Base-by-base conservation (phyloP, 2,329 filamentous ascomycete genomes). In the Lachnellula cervina region DNA sequence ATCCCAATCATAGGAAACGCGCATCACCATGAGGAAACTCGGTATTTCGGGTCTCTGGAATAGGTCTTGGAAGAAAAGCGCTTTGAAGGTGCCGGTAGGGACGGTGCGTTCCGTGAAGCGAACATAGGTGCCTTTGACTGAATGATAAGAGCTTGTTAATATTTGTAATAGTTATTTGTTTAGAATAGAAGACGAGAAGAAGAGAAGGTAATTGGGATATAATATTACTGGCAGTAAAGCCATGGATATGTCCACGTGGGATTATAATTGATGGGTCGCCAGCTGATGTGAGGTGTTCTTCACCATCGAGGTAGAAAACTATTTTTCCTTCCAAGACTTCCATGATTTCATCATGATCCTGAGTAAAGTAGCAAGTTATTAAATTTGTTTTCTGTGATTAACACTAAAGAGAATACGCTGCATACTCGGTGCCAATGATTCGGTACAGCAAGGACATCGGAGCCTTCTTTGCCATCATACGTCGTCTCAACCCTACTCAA, bases 281-380 rank as follows among this genome's bases (percentile, higher is more conserved):
- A 6, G 53, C 57, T 23, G 50, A 50, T 23, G 34, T n/a, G 34
- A 49, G 42, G 17, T 49, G 23, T 32, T 56, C 54, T 49, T 59
- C 56, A 23, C 57, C 57, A 32, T 51, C 46, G 5, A 59, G 50
- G 28, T 44, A 53, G 35, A 59, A 53, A 17, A 50, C 53, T 37
- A 56, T 47, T 14, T 19, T 34, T 2, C 57, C 57, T 40, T 51
- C 49, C 16, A 54, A 23, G 3, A 59, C 57, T 51, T 56, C 50
- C 57, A 59, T 59, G 1, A 59, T 43, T 40, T 59, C 57, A 42
- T 59, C 57, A 25, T 59, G 53, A 16, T 51, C 14, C 55, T 57
- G n/a, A 3, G 1, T 16, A 6, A 44, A 7, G 1, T 19, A n/a
- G 4, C 23, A 55, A n/a, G 49, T 35, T 14, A 44, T 19, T 19